Evolutionary conservation across 2,329 filamentous ascomycete genomes (phyloP).

Genomic region (Colletotrichum graminicola): DNA sequence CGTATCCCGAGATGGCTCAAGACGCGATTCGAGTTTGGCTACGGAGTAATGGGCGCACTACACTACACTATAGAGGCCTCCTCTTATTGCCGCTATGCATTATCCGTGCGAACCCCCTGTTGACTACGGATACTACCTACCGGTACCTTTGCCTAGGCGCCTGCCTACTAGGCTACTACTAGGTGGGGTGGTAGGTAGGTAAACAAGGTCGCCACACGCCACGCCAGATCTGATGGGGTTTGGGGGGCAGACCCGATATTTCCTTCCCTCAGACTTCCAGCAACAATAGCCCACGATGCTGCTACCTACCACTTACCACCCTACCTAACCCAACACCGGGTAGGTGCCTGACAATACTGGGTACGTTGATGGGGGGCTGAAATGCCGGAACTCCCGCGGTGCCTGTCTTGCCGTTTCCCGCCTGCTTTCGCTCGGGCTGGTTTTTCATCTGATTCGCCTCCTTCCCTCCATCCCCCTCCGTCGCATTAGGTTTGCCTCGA

Average conservation of each 20-base stretch:
- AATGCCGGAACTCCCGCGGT: slow-evolving; percentile 19
- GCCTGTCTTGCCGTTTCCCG: not conserved
- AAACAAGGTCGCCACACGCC: not conserved
- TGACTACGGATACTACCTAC: too few species aligned
- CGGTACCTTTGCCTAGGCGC: too few species aligned
- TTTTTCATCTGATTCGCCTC: slow-evolving; percentile 25
- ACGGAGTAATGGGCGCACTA: not conserved
- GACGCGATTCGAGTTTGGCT: slow-evolving; percentile 1
- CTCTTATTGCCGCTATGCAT: slow-evolving; percentile 4
- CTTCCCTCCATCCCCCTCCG: not conserved
- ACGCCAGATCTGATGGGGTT: slow-evolving; percentile 2
- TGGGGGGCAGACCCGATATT: slow-evolving; percentile 21
- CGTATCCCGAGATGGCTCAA: slow-evolving; percentile 20
- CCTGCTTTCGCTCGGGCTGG: not conserved
- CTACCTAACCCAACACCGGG: not conserved
- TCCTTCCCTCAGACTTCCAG: slow-evolving; percentile 29
- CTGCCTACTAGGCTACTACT: too few species aligned
- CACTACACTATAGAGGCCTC: too few species aligned
- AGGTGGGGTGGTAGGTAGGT: too few species aligned
- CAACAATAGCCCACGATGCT: slow-evolving; percentile 27
- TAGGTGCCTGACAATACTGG: slow-evolving; percentile 4
- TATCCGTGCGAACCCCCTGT: not conserved
- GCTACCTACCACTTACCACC: too few species aligned
- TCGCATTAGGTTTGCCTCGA: slow-evolving; percentile 5
- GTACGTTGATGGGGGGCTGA: not conserved